Base-by-base conservation (phyloP, 1,284 basidiomycete species). In the Fomitiporia mediterranea region DNA sequence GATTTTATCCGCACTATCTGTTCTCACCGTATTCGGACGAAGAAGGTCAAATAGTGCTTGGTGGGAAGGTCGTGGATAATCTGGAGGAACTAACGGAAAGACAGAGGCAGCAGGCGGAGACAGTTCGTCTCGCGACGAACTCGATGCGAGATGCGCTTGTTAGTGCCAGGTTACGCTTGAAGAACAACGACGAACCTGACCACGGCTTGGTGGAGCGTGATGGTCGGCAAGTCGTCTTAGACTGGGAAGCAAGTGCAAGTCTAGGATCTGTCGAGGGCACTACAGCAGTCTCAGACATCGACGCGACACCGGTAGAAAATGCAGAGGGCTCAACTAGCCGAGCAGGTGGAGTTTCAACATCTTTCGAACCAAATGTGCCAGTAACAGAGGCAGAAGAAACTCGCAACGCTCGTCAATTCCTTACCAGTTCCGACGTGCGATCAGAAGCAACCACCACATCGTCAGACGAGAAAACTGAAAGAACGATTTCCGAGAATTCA, bases 1-100 rank as follows among this genome's bases (percentile, higher is more conserved):
- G 56, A n/a, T 57, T 57, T 51, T 52, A 53, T 32, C 42, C 56
- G 3, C 32, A 35, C 17, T 52, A 57, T 35, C 27, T 39, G 19
- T 57, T 57, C 42, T 17, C 21, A 21, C 19, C 34, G 7, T 30
- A 28, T 7, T 13, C 21, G 3, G 23, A 21, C n/a, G 42, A 38
- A 8, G 34, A 37, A 21, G 6, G 25, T 5, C 17, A 9, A 15
- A 17, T 11, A 19, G 21, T 6, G 5, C 19, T 7, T 25, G 19
- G 13, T 13, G n/a, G n/a, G n/a, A 27, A 8, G n/a, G 44, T 15
- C 11, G 11, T 28, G n/a, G 27, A 46, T 13, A n/a, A 5, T 28
- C 19, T 15, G 23, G 39, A 44, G 11, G 13, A 15, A 8, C 2
- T 23, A 13, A 28, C 46, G 35, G 25, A 43, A 19, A 30, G 9